phyloP scores from a whole-genome alignment of 169 alveolate genomes.

The Cryptosporidium xiaoi region DNA sequence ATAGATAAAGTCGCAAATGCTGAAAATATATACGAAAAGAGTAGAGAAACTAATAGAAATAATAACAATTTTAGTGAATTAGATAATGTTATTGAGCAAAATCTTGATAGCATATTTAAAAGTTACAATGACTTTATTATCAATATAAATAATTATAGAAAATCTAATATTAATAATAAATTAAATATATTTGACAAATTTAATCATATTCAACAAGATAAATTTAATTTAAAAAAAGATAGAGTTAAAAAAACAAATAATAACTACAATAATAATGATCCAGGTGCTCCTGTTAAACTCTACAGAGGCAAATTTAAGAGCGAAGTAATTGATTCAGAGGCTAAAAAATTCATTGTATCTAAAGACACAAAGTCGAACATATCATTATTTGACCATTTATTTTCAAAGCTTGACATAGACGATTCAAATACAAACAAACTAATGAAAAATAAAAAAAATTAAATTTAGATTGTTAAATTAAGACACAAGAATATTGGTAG shows the following conservation, averaged over 20 bases:
- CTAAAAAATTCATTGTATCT: constrained; percentile 15
- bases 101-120: neutral
- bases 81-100: neutral
- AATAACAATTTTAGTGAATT: neutral
- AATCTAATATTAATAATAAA: neutral
- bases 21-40: constrained; percentile 7
- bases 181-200: constrained; percentile 20
- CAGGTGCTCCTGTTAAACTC: constrained; percentile 48
- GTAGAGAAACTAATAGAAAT: neutral
- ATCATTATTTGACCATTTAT: constrained; percentile 53
- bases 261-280: constrained; percentile 21
- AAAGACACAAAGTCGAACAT: constrained; percentile 8
- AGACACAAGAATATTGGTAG: no score
- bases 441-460: no score
- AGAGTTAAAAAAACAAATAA: neutral
- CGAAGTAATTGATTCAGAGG: constrained; percentile 65
- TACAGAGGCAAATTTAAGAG: constrained; percentile 11
- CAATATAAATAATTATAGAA: constrained; percentile 1
- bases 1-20: constrained; percentile 47
- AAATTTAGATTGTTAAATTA: no score
- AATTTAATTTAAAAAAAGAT: neutral
- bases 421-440: neutral
- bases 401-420: constrained; percentile 32
- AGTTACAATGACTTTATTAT: constrained; percentile 23
- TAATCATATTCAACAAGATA: neutral